Evolutionary conservation across 1,284 basidiomycete genomes (phyloP), one percentile per base, ranked within the genome.

Genomic region (Cryptococcus floricola): DNA sequence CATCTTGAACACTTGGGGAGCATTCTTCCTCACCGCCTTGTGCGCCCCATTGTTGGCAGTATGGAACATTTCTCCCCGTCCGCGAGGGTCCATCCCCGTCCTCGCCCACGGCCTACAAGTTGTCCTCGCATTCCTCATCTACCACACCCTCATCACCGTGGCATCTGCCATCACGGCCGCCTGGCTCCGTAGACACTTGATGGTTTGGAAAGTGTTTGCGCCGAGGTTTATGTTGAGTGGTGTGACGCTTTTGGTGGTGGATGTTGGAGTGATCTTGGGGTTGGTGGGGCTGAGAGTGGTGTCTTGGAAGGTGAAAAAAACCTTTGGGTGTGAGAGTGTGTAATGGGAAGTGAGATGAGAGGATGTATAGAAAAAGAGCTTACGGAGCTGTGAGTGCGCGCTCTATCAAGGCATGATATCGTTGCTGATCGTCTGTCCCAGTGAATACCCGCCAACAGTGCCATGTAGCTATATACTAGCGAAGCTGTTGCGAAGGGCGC

Each of bases 171-270:
- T 85, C 5, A 87, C 86, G 57, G 86, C 91, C 0, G 87, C 88
- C 3, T 83, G 85, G 69, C 80, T 98, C 53, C 77, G 92, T 55
- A 75, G 95, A 42, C 96, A 99, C 75, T 76, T 98, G 63, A 98
- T 98, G 94, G 92, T 98, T 39, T 99, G 95, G 92, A 98, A 98
- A 77, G 87, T 97, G 5, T 98, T 98, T 72, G 93, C 93, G 31
- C 96, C 96, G 50, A 80, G 94, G 57, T 95, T 94, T 71, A 94
- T 97, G 87, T 73, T 84, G 14, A 87, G 84, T 0, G 88, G 82
- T 0, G 70, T 80, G 4, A 71, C 71, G 13, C 62, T 81, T 31
- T 54, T 83, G 6, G 61, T 75, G 0, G 75, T 80, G 5, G 81
- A 83, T 64, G 13, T 80, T 2, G 73, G 72, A 5, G 53, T 79